phyloP scores from a whole-genome alignment of 208 protist genomes.

The Trypanosoma mega region DNA sequence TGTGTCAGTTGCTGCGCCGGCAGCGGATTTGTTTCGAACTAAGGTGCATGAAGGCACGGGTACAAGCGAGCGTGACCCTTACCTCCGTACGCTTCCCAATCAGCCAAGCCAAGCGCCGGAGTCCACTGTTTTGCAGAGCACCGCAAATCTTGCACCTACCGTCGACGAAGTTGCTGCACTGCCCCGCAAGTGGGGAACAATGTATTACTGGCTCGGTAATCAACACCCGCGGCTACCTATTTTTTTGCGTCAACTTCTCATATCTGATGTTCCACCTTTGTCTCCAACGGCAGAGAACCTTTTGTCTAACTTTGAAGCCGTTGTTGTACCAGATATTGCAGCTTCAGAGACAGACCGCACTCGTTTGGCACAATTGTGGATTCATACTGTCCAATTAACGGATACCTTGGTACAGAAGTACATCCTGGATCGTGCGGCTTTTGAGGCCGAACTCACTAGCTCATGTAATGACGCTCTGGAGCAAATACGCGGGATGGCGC shows the following conservation, averaged over 20 bases:
- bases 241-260: conserved; percentile 48
- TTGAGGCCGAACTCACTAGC: conserved; percentile 37
- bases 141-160: conserved; percentile 36
- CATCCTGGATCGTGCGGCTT: conserved; percentile 52
- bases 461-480: conserved; percentile 13
- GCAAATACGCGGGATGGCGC: conserved; percentile 12
- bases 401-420: conserved; percentile 28
- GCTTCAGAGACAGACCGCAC: conserved; percentile 14
- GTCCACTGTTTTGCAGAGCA: conserved; percentile 45
- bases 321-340: conserved; percentile 42
- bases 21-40: conserved; percentile 76
- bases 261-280: conserved; percentile 48
- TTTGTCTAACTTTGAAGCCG: conserved; percentile 46
- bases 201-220: conserved; percentile 78
- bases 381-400: conserved; percentile 31
- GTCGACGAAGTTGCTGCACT: conserved; percentile 50
- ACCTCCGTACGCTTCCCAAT: conserved; percentile 77
- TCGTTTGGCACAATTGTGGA: conserved; percentile 45
- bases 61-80: conserved; percentile 69
- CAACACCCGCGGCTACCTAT: conserved; percentile 52
- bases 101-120: conserved; percentile 49
- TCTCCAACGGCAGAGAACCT: conserved; percentile 57
- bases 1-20: conserved; percentile 40
- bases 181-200: conserved; percentile 37
- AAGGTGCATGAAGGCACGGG: conserved; percentile 78